phyloP scores from a whole-genome alignment of 2,329 filamentous ascomycete genomes.

The Colletotrichum godetiae region DNA sequence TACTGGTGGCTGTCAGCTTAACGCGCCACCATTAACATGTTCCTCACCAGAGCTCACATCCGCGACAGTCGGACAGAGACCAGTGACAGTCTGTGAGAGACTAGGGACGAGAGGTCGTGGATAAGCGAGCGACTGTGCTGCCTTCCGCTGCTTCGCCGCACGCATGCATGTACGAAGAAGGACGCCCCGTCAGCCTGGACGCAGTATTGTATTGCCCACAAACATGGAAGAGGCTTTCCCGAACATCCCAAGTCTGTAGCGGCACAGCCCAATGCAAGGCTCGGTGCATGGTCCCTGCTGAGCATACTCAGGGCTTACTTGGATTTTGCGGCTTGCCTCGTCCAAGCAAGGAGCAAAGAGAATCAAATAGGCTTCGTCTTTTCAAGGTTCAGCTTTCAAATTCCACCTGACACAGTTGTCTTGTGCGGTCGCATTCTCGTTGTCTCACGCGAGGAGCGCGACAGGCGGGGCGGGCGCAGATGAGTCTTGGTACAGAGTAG shows the following conservation, averaged over 20 bases:
- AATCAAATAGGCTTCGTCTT: neutral
- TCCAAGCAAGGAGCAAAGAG: neutral
- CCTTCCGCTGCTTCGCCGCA: slow-evolving; percentile 11
- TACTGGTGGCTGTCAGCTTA: neutral
- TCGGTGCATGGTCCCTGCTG: neutral
- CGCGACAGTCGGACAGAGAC: neutral
- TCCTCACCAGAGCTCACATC: neutral
- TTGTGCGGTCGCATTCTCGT: neutral
- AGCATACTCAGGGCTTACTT: neutral
- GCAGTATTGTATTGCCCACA: neutral
- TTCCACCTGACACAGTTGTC: neutral
- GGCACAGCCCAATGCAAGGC: neutral
- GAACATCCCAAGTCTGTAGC: neutral
- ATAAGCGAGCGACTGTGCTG: neutral
- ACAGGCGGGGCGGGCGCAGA: neutral
- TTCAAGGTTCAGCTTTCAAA: no score
- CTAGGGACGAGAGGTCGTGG: neutral
- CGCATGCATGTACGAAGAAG: neutral
- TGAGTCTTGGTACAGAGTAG: neutral
- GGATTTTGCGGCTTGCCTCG: neutral
- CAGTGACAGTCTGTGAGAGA: no score
- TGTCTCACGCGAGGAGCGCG: neutral
- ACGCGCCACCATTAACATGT: neutral
- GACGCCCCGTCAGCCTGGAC: neutral
- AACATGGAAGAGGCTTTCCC: neutral